Evolutionary conservation across 2,329 filamentous ascomycete species (phyloP).

Genomic region (Alternaria ethzedia): DNA sequence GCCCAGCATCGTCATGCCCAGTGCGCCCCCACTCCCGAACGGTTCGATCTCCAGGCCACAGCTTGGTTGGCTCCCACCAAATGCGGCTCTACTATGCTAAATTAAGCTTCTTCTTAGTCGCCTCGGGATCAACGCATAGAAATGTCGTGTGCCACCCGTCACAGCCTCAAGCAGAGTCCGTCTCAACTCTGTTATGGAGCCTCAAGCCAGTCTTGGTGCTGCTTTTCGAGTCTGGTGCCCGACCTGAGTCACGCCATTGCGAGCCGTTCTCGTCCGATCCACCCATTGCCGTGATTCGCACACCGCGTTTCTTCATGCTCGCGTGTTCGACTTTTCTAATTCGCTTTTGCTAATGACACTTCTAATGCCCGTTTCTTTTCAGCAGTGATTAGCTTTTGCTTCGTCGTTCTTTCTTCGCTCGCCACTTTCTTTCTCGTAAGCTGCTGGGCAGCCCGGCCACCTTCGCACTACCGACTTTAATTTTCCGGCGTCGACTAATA

Average conservation of each 20-base stretch:
- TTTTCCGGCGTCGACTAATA: slow-evolving; percentile 42
- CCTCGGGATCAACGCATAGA: slow-evolving; percentile 37
- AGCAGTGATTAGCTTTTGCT: slow-evolving; percentile 27
- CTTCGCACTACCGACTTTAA: slow-evolving; percentile 41
- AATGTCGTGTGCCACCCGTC: slow-evolving; percentile 33
- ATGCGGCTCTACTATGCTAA: slow-evolving; percentile 23
- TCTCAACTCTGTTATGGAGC: slow-evolving; percentile 42
- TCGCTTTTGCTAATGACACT: slow-evolving; percentile 36
- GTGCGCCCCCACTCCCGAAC: slow-evolving; percentile 16
- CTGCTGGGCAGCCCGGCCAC: slow-evolving; percentile 47
- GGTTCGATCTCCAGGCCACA: slow-evolving; percentile 20
- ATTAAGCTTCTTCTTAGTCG: slow-evolving; percentile 28
- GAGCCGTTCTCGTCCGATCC: slow-evolving; percentile 22
- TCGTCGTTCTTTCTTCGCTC: slow-evolving; percentile 38
- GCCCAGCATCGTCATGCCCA: slow-evolving; percentile 35
- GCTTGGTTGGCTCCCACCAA: slow-evolving; percentile 32
- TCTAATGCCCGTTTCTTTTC: slow-evolving; percentile 39
- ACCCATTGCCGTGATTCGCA: slow-evolving; percentile 20
- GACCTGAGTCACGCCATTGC: slow-evolving; percentile 41
- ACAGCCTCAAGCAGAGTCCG: slow-evolving; percentile 39
- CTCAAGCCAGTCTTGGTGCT: slow-evolving; percentile 35
- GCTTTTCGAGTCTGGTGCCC: slow-evolving; percentile 34
- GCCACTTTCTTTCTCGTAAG: slow-evolving; percentile 38
- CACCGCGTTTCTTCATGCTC: slow-evolving; percentile 22
- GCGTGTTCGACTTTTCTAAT: slow-evolving; percentile 32